A percentile compares a stretch with the other conserved stretches of the same genome.
Conservation (phyloP, 2,329 filamentous ascomycete genomes). For the Colletotrichum noveboracense region DNA sequence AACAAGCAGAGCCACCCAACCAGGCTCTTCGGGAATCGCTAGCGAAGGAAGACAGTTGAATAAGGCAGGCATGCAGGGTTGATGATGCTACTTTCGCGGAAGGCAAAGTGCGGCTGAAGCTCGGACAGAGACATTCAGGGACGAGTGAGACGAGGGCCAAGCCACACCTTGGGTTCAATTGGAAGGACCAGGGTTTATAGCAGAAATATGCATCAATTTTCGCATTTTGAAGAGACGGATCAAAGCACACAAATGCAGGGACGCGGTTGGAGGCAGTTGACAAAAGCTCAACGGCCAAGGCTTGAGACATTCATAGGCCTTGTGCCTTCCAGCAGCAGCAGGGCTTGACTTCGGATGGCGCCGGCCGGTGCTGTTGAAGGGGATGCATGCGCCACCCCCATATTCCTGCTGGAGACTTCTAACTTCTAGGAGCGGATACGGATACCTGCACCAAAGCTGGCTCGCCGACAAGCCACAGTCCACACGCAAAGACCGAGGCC, state of each 20-base stretch:
- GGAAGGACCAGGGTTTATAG: neutral
- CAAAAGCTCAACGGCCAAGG: neutral
- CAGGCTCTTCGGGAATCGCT: neutral
- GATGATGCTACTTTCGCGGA: neutral
- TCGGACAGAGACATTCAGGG: neutral
- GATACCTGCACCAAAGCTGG: neutral
- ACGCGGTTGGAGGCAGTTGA: neutral
- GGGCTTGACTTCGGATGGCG: constrained; percentile 3
- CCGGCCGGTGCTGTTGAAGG: neutral
- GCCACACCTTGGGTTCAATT: neutral
- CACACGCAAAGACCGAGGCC: neutral
- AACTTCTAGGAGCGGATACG: neutral
- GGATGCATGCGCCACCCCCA: neutral
- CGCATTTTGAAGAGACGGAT: neutral
- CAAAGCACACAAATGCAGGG: neutral
- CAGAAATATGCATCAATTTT: neutral
- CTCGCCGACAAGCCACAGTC: neutral
- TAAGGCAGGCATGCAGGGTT: neutral
- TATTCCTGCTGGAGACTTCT: neutral
- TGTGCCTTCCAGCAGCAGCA: neutral
- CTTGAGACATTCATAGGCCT: neutral
- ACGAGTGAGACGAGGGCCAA: neutral
- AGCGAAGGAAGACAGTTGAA: neutral
- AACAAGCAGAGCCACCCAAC: neutral
- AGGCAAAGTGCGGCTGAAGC: neutral